Percentiles rank a stretch among this genome's conserved stretches.
Evolutionary conservation across 2,329 filamentous ascomycete genomes (phyloP).

Genomic region (Aureobasidium lini): DNA sequence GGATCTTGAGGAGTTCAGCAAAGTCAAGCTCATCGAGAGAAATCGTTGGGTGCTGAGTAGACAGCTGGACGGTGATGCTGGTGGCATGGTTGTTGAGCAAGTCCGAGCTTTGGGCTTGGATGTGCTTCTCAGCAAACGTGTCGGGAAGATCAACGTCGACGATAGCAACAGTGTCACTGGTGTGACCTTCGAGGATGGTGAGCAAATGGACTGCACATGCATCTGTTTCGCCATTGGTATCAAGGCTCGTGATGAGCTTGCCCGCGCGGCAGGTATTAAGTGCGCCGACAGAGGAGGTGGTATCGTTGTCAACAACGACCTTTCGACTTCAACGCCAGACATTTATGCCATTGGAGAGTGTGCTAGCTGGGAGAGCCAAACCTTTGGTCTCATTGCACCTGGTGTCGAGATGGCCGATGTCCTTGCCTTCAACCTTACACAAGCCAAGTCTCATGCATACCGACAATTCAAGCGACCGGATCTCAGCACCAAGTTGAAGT

Average conservation of each 20-base stretch:
- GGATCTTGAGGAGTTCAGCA: slow-evolving; percentile 66
- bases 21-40: slow-evolving; percentile 72
- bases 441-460: slow-evolving; percentile 63
- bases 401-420: slow-evolving; percentile 92
- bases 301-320: slow-evolving; percentile 59
- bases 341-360: slow-evolving; percentile 89
- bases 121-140: slow-evolving; percentile 67
- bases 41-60: slow-evolving; percentile 76
- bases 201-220: slow-evolving; percentile 67
- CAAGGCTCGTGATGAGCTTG: slow-evolving; percentile 70
- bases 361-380: slow-evolving; percentile 80
- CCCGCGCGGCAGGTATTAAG: slow-evolving; percentile 59
- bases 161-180: slow-evolving; percentile 62
- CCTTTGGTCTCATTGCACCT: slow-evolving; percentile 81
- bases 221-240: slow-evolving; percentile 90
- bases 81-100: slow-evolving; percentile 73
- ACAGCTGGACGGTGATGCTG: slow-evolving; percentile 76
- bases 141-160: slow-evolving; percentile 63
- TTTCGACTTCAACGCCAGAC: slow-evolving; percentile 62
- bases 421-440: slow-evolving; percentile 82
- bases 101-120: slow-evolving; percentile 72
- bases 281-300: slow-evolving; percentile 67
- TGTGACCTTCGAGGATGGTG: slow-evolving; percentile 73
- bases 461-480: slow-evolving; percentile 73
- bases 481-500: slow-evolving; percentile 83